Conservation (phyloP, 2,329 filamentous ascomycete genomes). For the Trichoderma sp. region DNA sequence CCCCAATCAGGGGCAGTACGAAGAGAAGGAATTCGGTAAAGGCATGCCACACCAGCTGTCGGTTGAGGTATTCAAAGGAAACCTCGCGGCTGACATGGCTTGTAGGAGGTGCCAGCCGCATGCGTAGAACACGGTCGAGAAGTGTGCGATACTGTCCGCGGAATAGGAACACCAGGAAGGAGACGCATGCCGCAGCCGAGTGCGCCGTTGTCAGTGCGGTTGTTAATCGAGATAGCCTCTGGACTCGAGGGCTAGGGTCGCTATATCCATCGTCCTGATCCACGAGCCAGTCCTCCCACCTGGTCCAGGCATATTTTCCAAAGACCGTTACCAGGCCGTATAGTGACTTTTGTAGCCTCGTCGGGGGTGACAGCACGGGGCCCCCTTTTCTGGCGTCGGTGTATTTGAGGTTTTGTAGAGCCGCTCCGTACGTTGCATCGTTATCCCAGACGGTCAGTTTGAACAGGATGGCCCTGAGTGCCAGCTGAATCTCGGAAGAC, state of each 20-base stretch:
- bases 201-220: constrained; percentile 70
- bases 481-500: constrained; percentile 79
- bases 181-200: constrained; percentile 77
- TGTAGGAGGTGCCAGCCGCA: constrained; percentile 82
- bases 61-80: constrained; percentile 95
- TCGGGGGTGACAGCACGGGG: constrained; percentile 67
- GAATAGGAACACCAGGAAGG: constrained; percentile 87
- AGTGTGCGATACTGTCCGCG: constrained; percentile 91
- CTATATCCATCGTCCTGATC: constrained; percentile 76
- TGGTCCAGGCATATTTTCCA: constrained; percentile 86
- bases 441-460: constrained; percentile 98
- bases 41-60: constrained; percentile 98
- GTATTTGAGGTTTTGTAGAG: constrained; percentile 87
- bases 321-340: constrained; percentile 87
- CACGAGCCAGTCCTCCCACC: constrained; percentile 86
- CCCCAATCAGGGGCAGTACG: constrained; percentile 92
- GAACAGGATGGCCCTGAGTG: constrained; percentile 77
- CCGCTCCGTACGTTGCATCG: constrained; percentile 90
- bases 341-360: constrained; percentile 77
- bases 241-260: constrained; percentile 52
- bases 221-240: constrained; percentile 68
- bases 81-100: constrained; percentile 88
- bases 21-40: constrained; percentile 99
- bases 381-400: constrained; percentile 74
- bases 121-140: constrained; percentile 78